These are phyloP conservation scores for Actinomucor elegans DNA, from an alignment of 371 early-diverging fungal species.

Conservation along the genomic window DNA sequence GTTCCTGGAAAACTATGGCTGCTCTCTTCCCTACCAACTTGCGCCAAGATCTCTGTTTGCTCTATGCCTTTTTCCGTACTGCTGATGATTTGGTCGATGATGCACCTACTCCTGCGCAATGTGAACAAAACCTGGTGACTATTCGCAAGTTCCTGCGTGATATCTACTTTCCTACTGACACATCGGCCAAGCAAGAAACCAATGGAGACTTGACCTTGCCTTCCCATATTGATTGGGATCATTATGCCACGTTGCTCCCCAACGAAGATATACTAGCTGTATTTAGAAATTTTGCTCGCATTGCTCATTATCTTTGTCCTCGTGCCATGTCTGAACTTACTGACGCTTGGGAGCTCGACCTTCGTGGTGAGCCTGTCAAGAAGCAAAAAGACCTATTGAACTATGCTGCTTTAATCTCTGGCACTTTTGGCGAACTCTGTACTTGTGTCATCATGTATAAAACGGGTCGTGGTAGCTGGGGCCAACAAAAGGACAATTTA, in stretches of 20 bases:
- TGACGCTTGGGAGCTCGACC: constrained; percentile 52
- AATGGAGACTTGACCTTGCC: constrained; percentile 21
- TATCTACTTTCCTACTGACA: constrained; percentile 10
- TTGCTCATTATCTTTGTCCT: constrained; percentile 43
- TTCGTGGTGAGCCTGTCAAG: constrained; percentile 30
- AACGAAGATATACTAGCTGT: constrained; percentile 24
- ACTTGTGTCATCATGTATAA: constrained; percentile 47
- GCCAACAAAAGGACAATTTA: constrained; percentile 7
- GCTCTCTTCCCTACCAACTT: constrained; percentile 49
- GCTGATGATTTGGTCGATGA: constrained; percentile 61
- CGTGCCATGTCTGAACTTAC: constrained; percentile 45
- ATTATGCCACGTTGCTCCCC: constrained; percentile 19
- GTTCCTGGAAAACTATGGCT: constrained; percentile 54
- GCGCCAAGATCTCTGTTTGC: constrained; percentile 46
- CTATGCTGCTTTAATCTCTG: constrained; percentile 51
- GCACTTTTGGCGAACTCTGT: constrained; percentile 54
- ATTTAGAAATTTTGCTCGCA: constrained; percentile 36
- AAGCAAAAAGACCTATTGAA: constrained; percentile 41
- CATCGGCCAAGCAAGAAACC: background rate
- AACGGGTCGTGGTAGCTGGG: constrained; percentile 41
- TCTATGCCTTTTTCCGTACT: constrained; percentile 60
- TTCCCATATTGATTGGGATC: constrained; percentile 30
- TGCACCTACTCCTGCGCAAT: constrained; percentile 21
- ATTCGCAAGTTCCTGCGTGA: constrained; percentile 29
- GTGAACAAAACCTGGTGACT: constrained; percentile 25